phyloP scores from a whole-genome alignment of 2,329 filamentous ascomycete genomes.

The Biscogniauxia marginata region DNA sequence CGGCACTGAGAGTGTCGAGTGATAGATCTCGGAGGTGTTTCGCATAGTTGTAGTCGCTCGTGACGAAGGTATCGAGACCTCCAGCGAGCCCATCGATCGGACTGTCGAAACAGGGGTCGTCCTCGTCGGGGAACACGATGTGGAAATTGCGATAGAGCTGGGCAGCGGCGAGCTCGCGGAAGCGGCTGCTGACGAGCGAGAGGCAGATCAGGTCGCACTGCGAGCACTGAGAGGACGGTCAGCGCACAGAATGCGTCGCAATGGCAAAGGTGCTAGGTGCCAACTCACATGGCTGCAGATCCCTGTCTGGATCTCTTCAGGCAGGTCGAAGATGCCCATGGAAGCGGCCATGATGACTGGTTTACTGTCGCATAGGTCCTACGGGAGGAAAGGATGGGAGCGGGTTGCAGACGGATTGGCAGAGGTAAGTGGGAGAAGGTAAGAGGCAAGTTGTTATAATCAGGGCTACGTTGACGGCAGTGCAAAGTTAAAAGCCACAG shows the following conservation, averaged over 20 bases:
- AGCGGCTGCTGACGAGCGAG: conserved; percentile 56
- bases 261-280: conserved; percentile 4
- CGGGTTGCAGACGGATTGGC: too few species aligned
- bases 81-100: conserved; percentile 57
- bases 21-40: conserved; percentile 54
- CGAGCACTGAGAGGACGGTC: conserved; percentile 42
- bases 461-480: too few species aligned
- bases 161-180: conserved; percentile 56
- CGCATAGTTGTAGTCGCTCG: conserved; percentile 64
- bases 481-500: too few species aligned
- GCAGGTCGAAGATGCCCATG: conserved; percentile 42
- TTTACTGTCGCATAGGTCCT: not conserved
- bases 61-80: conserved; percentile 60
- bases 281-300: conserved; percentile 48
- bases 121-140: conserved; percentile 61
- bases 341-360: not conserved
- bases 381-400: not conserved
- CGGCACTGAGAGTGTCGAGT: conserved; percentile 54
- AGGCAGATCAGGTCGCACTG: conserved; percentile 55
- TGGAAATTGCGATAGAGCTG: conserved; percentile 60
- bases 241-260: conserved; percentile 7
- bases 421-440: not conserved
- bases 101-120: conserved; percentile 50
- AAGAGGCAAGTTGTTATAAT: too few species aligned
- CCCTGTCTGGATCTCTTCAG: conserved; percentile 48